Base-by-base conservation (phyloP, 2,329 filamentous ascomycete species). In the Pestalotiopsis sp. region DNA sequence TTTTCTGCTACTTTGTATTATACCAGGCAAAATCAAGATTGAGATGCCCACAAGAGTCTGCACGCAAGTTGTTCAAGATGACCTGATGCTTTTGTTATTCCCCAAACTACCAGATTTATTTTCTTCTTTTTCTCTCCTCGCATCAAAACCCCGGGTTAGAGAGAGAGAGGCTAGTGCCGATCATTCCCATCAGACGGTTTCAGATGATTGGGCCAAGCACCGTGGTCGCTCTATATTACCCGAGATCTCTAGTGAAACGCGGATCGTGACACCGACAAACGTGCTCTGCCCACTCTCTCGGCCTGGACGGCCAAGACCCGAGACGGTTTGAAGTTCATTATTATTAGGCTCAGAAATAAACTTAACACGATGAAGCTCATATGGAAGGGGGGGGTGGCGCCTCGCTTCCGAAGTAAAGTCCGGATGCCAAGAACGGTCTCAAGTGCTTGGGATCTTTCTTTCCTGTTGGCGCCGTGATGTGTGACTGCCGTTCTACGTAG, bases 181-280 rank as follows among this genome's bases (percentile, higher is more conserved):
- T 25, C 41, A 52, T 49, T 23, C n/a, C 12, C 38, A 70, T 68
- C 38, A 45, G 64, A 66, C n/a, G 45, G 64, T 66, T 66, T 66
- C 64, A 66, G 45, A 66, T 66, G 64, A 66, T 66, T 66, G 64
- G 64, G 23, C 52, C 23, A 49, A 20, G 17, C 49, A 63, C 27
- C n/a, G n/a, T 61, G 36, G 59, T 20, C 31, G 20, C 27, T 63
- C 7, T 36, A 36, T 66, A 39, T 58, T 57, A 25, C 20, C 31
- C 20, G 27, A 64, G 62, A 45, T 49, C 38, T 27, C 23, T 52
- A 36, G 59, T 64, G 62, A 64, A 64, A 64, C 62, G 38, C 62
- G 41, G 62, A 64, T 64, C 62, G 39, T 39, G 39, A 64, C 62
- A 64, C 27, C 38, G 36, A 38, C 27, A 61, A 36, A 38, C 31